Conservation (phyloP, 169 alveolate species). For the Cryptosporidium parvum region DNA sequence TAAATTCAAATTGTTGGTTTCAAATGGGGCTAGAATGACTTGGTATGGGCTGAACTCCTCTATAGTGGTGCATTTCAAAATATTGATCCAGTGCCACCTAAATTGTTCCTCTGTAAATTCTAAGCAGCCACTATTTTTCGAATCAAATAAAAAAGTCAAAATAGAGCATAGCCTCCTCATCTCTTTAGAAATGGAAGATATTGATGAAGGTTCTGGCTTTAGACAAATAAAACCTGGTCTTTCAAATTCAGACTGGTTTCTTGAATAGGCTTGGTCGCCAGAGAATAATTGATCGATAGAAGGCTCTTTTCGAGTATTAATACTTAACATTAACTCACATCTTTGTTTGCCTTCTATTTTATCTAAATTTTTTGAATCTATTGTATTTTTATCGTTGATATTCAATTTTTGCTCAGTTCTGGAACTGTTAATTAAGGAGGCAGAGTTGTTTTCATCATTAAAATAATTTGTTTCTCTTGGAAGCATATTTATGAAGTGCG, state of each 20-base stretch:
- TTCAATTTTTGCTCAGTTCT: background rate
- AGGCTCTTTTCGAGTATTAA: background rate
- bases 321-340: background rate
- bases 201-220: conserved; percentile 9
- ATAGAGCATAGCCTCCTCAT: conserved; percentile 8
- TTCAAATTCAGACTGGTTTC: background rate
- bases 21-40: background rate
- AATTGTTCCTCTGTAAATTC: conserved; percentile 21
- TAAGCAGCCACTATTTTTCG: background rate
- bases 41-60: background rate
- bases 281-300: background rate
- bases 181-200: background rate
- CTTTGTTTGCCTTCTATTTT: background rate
- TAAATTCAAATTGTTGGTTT: background rate
- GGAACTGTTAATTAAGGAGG: background rate
- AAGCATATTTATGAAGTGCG: background rate
- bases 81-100: conserved; percentile 37
- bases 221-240: background rate
- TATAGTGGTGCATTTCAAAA: background rate
- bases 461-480: background rate
- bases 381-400: too few species aligned
- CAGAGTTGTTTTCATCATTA: too few species aligned
- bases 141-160: conserved; percentile 6
- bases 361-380: background rate
- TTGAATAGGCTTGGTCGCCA: background rate